These are phyloP conservation scores for Morella rubra DNA, from an alignment of 306 rosid genomes.

Conservation along the genomic window DNA sequence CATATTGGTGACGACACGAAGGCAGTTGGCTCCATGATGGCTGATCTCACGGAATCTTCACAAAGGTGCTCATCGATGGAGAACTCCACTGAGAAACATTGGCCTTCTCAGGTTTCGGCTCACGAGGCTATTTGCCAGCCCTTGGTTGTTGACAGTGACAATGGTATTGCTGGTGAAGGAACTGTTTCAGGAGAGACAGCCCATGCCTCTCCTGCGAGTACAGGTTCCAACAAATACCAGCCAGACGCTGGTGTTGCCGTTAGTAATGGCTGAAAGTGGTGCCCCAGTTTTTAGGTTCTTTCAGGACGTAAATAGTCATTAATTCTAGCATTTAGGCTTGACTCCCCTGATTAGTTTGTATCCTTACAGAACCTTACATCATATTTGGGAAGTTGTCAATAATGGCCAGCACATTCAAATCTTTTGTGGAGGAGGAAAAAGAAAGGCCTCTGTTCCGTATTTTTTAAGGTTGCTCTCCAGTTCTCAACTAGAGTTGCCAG, in stretches of 20 bases:
- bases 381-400: neutral
- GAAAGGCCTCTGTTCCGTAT: neutral
- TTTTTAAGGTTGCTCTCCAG: neutral
- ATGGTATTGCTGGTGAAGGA: slow-evolving; percentile 6
- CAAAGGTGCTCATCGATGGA: neutral
- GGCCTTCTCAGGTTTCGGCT: neutral
- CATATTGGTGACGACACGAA: neutral
- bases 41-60: neutral
- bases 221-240: neutral
- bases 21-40: neutral
- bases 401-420: neutral
- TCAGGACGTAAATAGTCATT: neutral
- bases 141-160: neutral
- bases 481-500: neutral
- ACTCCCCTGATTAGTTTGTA: neutral
- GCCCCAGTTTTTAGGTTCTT: neutral
- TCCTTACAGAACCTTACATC: neutral
- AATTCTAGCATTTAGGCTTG: neutral
- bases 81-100: neutral
- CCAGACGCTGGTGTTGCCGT: neutral
- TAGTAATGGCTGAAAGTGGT: neutral
- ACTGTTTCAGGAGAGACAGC: neutral
- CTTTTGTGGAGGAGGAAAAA: neutral
- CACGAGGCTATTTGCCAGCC: neutral
- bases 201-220: no score